These are phyloP conservation scores for Eutypella sp. DNA, from an alignment of 2,329 filamentous ascomycete genomes.

Conservation along the genomic window DNA sequence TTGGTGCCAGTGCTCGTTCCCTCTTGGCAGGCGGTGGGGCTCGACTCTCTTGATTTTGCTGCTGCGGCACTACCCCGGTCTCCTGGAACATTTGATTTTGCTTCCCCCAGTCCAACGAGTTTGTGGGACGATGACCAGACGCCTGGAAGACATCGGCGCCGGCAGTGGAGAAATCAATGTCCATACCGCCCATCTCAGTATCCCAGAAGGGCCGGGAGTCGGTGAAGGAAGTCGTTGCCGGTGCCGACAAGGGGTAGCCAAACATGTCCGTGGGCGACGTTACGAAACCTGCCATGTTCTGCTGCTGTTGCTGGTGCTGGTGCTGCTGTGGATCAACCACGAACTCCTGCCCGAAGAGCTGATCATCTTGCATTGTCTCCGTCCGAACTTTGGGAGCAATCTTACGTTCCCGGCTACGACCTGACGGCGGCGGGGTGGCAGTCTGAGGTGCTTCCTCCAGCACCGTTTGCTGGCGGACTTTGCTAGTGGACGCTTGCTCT, in stretches of 20 bases:
- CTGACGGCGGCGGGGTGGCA: constrained; percentile 56
- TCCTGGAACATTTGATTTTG: constrained; percentile 52
- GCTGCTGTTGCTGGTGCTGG: too few relatives aligned
- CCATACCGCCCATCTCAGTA: constrained; percentile 51
- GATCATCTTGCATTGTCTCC: constrained; percentile 53
- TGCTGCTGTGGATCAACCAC: constrained; percentile 42
- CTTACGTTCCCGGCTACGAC: constrained; percentile 50
- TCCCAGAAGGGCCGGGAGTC: constrained; percentile 52
- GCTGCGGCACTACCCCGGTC: constrained; percentile 29
- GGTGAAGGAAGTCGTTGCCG: constrained; percentile 42
- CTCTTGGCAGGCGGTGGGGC: constrained; percentile 33
- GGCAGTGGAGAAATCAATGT: constrained; percentile 50
- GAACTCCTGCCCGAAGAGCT: constrained; percentile 50
- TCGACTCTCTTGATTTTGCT: constrained; percentile 32
- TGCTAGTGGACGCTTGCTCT: constrained; percentile 37
- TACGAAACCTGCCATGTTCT: constrained; percentile 42
- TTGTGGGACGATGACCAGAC: constrained; percentile 40
- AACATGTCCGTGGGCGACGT: constrained; percentile 51
- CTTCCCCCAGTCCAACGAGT: constrained; percentile 53
- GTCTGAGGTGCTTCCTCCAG: constrained; percentile 43
- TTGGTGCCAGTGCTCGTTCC: constrained; percentile 46
- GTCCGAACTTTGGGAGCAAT: constrained; percentile 44
- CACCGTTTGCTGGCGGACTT: constrained; percentile 37
- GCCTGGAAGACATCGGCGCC: constrained; percentile 40
- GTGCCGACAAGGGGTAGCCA: constrained; percentile 55